Evolutionary conservation across 768 basidiomycete genomes (phyloP), one percentile per base, ranked within the genome.

Genomic region (Termitomyces sp.): DNA sequence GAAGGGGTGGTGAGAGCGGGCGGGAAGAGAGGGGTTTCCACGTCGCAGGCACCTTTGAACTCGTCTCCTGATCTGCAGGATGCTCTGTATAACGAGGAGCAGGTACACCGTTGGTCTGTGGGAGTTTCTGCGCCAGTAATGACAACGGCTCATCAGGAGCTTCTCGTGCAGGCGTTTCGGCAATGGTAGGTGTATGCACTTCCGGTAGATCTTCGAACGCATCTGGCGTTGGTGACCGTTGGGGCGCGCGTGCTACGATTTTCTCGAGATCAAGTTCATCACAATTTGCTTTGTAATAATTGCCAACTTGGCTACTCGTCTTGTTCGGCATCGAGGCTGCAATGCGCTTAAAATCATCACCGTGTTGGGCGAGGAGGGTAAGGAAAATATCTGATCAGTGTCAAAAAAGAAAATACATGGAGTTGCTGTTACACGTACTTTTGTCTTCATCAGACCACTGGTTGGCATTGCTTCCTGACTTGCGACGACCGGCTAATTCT

Each of bases 401-500:
- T 49, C 7, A 59, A 50, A 45, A 16, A 18, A 46, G 37, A 33
- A 15, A 29, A 33, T 10, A 62, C 24, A 46, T 58, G 4, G 31
- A 36, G 33, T 51, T 13, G 16, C 56, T 24, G 22, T 28, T 20
- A 22, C 10, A 70, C 78, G 64, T 56, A 84, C 84, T 76, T 74
- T 84, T 85, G 64, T 92, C 89, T 36, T 84, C 81, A 9, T 82
- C 81, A 3, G 83, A 81, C 87, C 88, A 90, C 49, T 79, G 78
- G 22, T 54, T 33, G 33, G 20, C 10, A 33, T 39, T 39, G 26
- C 18, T 28, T 34, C 56, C 56, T 15, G 42, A 58, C 63, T 58
- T 69, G 58, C 62, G 64, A 55, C 75, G 48, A 75, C 66, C 8
- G 67, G 62, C 54, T 61, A 54, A 55, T 58, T 67, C 66, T 31